Base-by-base conservation (phyloP, 176 grass and related monocot species). In the Aegilops sharonensis region DNA sequence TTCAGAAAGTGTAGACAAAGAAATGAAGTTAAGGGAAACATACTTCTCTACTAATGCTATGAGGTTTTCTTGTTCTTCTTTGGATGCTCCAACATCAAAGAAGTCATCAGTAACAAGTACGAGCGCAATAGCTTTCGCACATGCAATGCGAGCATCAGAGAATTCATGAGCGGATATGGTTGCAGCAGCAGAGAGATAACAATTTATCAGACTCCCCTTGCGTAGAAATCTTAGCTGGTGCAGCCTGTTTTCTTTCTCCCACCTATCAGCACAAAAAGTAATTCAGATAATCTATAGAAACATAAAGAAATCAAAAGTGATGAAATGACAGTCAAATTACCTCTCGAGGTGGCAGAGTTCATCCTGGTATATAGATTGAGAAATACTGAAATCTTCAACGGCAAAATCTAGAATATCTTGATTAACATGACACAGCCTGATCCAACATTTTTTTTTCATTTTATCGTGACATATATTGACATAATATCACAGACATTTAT, bases 21-120 rank as follows among this genome's bases (percentile, higher is more conserved):
- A 32, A 5, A 31, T 32, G 15, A 18, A 18, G 65, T 4, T 9
- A 18, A 35, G 34, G 35, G 13, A 7, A 34, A 1, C 34, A 15
- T 93, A 98, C 93, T 60, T 92, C 78, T 95, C 91, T 23, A 92
- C 82, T 81, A 98, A 89, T 10, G 31, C 5, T 8, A 95, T 66
- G 8, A 98, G 89, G 70, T 85, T 89, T 76, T 92, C 68, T 35
- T 92, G 34, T 75, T 98, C 95, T 84, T 95, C 93, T 64, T 59
- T 87, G 18, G 95, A 98, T 81, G 93, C 93, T 72, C 83, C 91
- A 67, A 92, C 60, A 39, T 98, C 95, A 42, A 98, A 98, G 80
- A 98, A 93, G 78, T 98, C 95, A 18, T 98, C 93, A 18, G 92
- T 79, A 3, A 95, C 18, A 14, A 88, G 92, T 30, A 89, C 84